Evolutionary conservation across 1,284 basidiomycete genomes (phyloP).

Genomic region (Pascua sp.): DNA sequence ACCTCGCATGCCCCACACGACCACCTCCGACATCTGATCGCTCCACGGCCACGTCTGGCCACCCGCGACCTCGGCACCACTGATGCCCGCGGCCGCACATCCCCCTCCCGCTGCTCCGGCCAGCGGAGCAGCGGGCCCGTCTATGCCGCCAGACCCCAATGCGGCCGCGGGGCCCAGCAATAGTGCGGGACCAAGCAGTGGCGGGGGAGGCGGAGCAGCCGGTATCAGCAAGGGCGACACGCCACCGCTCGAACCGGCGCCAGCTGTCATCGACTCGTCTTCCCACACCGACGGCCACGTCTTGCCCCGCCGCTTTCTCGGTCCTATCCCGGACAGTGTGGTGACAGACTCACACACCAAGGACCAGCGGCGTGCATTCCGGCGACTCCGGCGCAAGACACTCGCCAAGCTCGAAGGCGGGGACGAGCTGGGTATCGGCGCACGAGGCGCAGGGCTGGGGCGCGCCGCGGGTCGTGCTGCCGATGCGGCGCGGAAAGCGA

Average conservation of each 20-base stretch:
- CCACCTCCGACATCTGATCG: too few species aligned
- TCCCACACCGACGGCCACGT: slow-evolving; percentile 29
- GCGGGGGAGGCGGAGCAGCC: not conserved
- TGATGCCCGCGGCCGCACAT: too few species aligned
- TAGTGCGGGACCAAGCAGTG: not conserved
- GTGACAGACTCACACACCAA: slow-evolving; percentile 22
- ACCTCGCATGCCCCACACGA: too few species aligned
- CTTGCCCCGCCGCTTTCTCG: slow-evolving; percentile 39
- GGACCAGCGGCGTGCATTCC: slow-evolving; percentile 22
- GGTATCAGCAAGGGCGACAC: not conserved
- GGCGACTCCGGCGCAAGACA: slow-evolving; percentile 14
- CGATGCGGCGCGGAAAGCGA: not conserved
- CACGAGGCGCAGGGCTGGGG: slow-evolving; percentile 1
- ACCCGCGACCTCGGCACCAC: too few species aligned
- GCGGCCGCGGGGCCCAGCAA: too few species aligned
- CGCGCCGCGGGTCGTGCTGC: slow-evolving; percentile 12
- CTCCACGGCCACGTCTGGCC: too few species aligned
- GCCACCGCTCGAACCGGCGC: slow-evolving; percentile 23
- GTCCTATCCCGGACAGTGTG: slow-evolving; percentile 35
- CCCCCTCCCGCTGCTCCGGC: too few species aligned
- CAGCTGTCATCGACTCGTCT: slow-evolving; percentile 22
- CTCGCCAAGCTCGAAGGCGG: not conserved
- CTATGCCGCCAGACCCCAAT: too few species aligned
- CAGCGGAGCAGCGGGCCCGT: too few species aligned
- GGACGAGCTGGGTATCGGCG: slow-evolving; percentile 2